Evolutionary conservation across 495 filamentous ascomycete genomes (phyloP).

Genomic region (Collariella sp.): DNA sequence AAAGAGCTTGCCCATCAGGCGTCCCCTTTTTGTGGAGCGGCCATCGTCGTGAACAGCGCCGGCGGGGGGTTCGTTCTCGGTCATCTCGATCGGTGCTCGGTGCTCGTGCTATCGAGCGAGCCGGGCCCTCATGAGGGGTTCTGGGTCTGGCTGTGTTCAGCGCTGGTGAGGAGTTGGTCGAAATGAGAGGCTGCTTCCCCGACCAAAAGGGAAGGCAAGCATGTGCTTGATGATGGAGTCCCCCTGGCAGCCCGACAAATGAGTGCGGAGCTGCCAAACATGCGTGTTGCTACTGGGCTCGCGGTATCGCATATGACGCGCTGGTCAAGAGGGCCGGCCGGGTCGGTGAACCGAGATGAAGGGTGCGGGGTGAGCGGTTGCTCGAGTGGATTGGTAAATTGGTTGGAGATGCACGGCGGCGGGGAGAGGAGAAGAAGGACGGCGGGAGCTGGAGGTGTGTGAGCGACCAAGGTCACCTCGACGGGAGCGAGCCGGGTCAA

Average conservation of each 20-base stretch:
- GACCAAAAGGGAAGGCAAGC: constrained; percentile 11
- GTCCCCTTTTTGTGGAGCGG: constrained; percentile 32
- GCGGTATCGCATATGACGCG: constrained; percentile 12
- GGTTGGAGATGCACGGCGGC: background rate
- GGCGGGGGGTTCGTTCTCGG: constrained; percentile 37
- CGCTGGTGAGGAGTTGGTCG: background rate
- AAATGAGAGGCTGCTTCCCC: background rate
- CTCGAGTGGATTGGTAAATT: background rate
- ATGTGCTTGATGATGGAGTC: constrained; percentile 8
- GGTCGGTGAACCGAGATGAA: constrained; percentile 5
- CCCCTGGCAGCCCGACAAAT: constrained; percentile 15
- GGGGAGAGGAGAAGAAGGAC: background rate
- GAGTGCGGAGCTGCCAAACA: constrained; percentile 14
- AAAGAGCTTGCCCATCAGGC: constrained; percentile 45
- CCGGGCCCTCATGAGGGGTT: constrained; percentile 18
- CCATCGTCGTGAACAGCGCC: constrained; percentile 28
- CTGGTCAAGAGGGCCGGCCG: background rate
- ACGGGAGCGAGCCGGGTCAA: too few species aligned
- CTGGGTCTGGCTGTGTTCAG: background rate
- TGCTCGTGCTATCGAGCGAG: constrained; percentile 5
- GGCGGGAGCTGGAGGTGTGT: background rate
- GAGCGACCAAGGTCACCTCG: too few species aligned
- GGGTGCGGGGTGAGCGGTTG: background rate
- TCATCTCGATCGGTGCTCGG: constrained; percentile 22
- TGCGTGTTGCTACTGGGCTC: constrained; percentile 8